Percentiles rank a stretch among this genome's conserved stretches.
Conservation (phyloP, 805 yeast species). For the Wickerhamomyces hampshirensis region DNA sequence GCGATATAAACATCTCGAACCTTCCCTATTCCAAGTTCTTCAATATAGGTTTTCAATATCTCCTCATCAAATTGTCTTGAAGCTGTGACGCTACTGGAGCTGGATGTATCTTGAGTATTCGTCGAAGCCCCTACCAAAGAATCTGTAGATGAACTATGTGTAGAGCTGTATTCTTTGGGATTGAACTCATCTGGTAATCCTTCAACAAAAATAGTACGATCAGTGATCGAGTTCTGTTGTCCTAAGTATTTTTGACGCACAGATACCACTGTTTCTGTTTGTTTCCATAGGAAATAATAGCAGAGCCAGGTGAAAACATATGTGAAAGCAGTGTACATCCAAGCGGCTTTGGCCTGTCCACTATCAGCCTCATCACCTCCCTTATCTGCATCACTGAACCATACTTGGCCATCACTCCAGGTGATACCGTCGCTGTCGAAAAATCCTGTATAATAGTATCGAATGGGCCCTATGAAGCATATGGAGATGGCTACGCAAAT, state of each 20-base stretch:
- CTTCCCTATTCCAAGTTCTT: conserved; percentile 72
- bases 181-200: conserved; percentile 85
- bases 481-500: conserved; percentile 68
- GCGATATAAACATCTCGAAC: conserved; percentile 77
- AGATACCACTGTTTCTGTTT: conserved; percentile 67
- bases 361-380: conserved; percentile 24
- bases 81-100: background rate
- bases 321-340: conserved; percentile 87
- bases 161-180: conserved; percentile 19
- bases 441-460: conserved; percentile 79
- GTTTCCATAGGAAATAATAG: conserved; percentile 56
- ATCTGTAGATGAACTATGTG: conserved; percentile 10
- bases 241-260: conserved; percentile 84
- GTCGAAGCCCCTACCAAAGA: background rate
- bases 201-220: conserved; percentile 79
- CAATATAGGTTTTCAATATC: conserved; percentile 68
- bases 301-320: conserved; percentile 76
- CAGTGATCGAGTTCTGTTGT: conserved; percentile 82
- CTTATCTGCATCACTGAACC: conserved; percentile 8
- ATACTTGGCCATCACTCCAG: conserved; percentile 16
- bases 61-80: conserved; percentile 43
- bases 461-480: conserved; percentile 75
- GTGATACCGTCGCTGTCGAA: conserved; percentile 56
- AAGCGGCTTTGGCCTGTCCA: conserved; percentile 52
- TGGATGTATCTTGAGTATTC: background rate